Evolutionary conservation across 2,329 filamentous ascomycete species (phyloP), one percentile per base, ranked within the genome.

Genomic region (Fusarium udum): DNA sequence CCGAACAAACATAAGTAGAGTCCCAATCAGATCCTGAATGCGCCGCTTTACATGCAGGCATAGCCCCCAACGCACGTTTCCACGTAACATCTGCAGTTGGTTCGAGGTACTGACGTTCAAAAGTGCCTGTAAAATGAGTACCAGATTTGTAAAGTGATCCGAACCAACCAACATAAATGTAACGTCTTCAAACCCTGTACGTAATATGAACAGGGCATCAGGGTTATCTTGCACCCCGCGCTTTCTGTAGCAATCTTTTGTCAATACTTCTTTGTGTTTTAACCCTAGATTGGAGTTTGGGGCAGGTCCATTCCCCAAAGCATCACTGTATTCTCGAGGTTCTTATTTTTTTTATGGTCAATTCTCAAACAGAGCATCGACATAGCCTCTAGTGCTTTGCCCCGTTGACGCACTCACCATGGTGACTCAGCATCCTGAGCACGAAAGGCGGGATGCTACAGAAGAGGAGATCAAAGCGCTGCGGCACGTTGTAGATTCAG

Each of bases 401-500:
- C 0, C 4, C 15, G 12, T 43, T 26, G 7, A 24, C 15, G 0
- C 4, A 6, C 16, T 15, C 24, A 49, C 10, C 15, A 59, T 59
- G 43, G 32, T 28, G 42, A 39, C 20, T 32, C 24, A 49, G 15
- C 10, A 39, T 1, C 7, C 20, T 18, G 14, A 22, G 3, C 20
- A 39, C 3, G 42, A 39, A 24, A 49, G 43, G 7, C 43, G 26
- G 3, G 56, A 59, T 3, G 56, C 56, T 15, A 59, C 56, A 31
- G 56, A 48, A 37, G 56, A 49, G 11, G 56, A 59, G 11, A 24
- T 32, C 56, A 59, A 49, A 32, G 56, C 49, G 13, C 26, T 59
- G n/a, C 56, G 14, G 3, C 56, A 59, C 2, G 56, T 59, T 13
- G 56, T 59, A n/a, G 43, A 59, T 16, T 59, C 56, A 16, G 56